phyloP scores from a whole-genome alignment of 2,329 filamentous ascomycete species.

The Daldinia eschscholtzii region DNA sequence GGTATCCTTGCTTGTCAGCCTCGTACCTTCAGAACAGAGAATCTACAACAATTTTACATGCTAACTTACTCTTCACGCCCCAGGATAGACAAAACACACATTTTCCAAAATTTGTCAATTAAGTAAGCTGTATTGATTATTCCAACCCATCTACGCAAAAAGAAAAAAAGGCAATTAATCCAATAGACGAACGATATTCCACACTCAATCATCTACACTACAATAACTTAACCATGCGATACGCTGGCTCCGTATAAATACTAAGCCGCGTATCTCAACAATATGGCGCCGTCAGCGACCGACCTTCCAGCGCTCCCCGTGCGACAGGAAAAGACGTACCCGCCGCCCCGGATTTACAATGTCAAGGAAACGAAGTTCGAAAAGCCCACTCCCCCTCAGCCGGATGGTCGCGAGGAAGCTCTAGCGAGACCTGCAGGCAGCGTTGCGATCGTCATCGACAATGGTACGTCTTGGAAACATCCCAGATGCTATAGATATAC shows the following conservation, averaged over 20 bases:
- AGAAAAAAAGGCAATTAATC: background rate
- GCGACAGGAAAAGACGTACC: slow-evolving; percentile 61
- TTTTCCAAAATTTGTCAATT: background rate
- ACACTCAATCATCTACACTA: background rate
- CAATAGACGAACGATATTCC: background rate
- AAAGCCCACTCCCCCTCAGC: slow-evolving; percentile 64
- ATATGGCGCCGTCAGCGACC: slow-evolving; percentile 67
- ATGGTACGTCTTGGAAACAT: slow-evolving; percentile 71
- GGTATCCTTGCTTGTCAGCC: slow-evolving; percentile 31
- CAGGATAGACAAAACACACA: background rate
- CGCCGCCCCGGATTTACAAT: slow-evolving; percentile 69
- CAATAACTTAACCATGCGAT: slow-evolving; percentile 3
- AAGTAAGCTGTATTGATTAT: background rate
- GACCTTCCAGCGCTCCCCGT: slow-evolving; percentile 59
- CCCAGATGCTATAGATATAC: slow-evolving; percentile 15
- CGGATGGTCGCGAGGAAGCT: slow-evolving; percentile 79
- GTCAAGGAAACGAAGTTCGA: slow-evolving; percentile 73
- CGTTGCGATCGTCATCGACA: slow-evolving; percentile 95
- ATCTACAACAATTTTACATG: slow-evolving; percentile 12
- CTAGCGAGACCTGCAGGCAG: slow-evolving; percentile 65
- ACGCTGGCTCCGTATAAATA: slow-evolving; percentile 3
- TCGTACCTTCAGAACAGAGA: slow-evolving; percentile 16
- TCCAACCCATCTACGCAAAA: background rate
- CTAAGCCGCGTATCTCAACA: slow-evolving; percentile 38
- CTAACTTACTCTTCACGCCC: background rate